Evolutionary conservation across 2,329 filamentous ascomycete genomes (phyloP), one percentile per base, ranked within the genome.

Genomic region (Botryosphaeria agaves): DNA sequence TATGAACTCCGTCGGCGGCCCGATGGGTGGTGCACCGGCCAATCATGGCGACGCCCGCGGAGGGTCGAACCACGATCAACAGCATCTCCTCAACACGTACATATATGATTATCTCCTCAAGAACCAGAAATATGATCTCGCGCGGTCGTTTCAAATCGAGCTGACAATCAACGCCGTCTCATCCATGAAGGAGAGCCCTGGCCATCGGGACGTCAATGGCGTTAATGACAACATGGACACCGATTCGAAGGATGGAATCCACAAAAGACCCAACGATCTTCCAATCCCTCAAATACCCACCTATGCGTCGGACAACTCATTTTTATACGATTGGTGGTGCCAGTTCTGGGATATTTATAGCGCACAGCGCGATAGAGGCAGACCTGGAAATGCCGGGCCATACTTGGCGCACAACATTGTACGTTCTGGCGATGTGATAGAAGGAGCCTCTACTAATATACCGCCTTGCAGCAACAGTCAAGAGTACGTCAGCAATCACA

Each of bases 301-400:
- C 48, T 67, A 69, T 29, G 63, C 64, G 36, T 67, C 67, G 32
- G 78, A 77, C 44, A 79, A 70, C 37, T 82, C 81, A 16, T 95
- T 98, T 47, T 64, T 98, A n/a, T 78, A 83, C 42, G 89, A 95
- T 47, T 98, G 89, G 89, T 98, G 91, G 62, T 82, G 76, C 47
- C 69, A 94, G 31, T 98, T 98, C 54, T 95, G 84, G 84, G 89
- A 98, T 46, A 83, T 95, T 43, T 91, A 80, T 55, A 74, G 74
- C 47, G 82, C 83, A 33, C 80, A 87, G 49, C 78, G 82, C 46
- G 70, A 41, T 28, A 49, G 52, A 36, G 21, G 12, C 33, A 27
- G 28, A 26, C 20, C n/a, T 29, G 28, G 15, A 8, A 55, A 60
- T 35, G 75, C 82, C 28, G 67, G 68, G 38, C 73, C 80, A 59